Evolutionary conservation across 2,329 filamentous ascomycete genomes (phyloP), one percentile per base, ranked within the genome.

Genomic region (Ophiosphaerella herpotricha): DNA sequence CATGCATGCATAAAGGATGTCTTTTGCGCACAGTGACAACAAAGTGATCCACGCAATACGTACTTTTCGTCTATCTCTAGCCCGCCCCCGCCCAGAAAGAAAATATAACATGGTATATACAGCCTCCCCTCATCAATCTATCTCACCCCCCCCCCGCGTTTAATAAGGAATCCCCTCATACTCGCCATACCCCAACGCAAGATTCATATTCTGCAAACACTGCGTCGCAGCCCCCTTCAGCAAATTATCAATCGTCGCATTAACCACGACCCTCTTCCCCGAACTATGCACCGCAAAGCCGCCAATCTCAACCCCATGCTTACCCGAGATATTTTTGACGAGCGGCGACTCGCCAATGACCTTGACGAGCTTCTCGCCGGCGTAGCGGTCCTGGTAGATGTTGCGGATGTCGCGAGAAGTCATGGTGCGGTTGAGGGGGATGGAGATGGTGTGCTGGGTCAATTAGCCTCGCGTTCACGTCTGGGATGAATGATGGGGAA

Each of bases 181-280:
- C 77, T 96, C 91, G 39, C 84, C 86, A 70, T 93, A 95, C 39
- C 91, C 91, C 9, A 95, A 82, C n/a, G 90, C 88, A 50, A 96
- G 80, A 75, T 96, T 96, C 90, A 96, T 94, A 76, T 96, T 96
- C 80, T 95, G 92, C 73, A 96, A 77, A 77, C 91, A 96, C 74
- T 96, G 92, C 9, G 92, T 96, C 6, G 90, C 90, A 46, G 92
- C 92, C 52, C 92, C 92, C 84, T 97, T 97, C 64, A 94, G 81
- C 61, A 97, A 77, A 75, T 97, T 96, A 75, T 97, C 92, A 66
- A 97, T 96, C 2, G 90, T 96, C 14, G 88, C 90, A 70, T 92
- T 95, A 56, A 97, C 84, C n/a, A 97, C 93, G 0, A 95, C 92
- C 43, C 94, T 83, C 83, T 91, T 94, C 50, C 93, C 93, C 18